Evolutionary conservation across 2,329 filamentous ascomycete species (phyloP).

Genomic region (Parafenestella ontariensis): DNA sequence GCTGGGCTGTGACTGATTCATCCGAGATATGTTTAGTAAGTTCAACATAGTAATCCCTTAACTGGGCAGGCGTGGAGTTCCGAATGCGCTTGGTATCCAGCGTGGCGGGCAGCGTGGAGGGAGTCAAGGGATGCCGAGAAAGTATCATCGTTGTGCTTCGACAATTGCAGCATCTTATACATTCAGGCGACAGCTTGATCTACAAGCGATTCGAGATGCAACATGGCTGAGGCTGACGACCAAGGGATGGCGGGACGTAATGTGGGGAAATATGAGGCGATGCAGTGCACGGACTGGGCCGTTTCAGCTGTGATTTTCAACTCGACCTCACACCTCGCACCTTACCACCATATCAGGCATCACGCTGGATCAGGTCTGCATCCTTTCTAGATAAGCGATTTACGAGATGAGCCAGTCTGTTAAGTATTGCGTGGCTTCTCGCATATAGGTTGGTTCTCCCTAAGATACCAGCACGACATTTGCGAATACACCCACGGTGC

Average conservation of each 20-base stretch:
- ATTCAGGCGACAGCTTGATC: not conserved
- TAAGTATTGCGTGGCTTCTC: too few relatives aligned
- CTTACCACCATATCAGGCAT: not conserved
- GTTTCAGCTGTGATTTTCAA: not conserved
- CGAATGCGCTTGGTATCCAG: slow-evolving; percentile 15
- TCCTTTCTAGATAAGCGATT: too few relatives aligned
- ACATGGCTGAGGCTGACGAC: not conserved
- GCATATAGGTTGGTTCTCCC: too few relatives aligned
- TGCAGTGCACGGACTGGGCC: not conserved
- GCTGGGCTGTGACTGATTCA: slow-evolving; percentile 8
- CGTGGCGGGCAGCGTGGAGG: not conserved
- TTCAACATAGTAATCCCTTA: slow-evolving; percentile 13
- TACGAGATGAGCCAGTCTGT: too few relatives aligned
- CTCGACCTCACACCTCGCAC: too few relatives aligned
- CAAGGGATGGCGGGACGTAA: not conserved
- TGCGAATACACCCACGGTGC: too few relatives aligned
- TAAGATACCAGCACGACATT: too few relatives aligned
- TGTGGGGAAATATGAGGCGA: not conserved
- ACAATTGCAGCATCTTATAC: not conserved
- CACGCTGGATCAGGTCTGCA: not conserved
- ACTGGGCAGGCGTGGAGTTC: slow-evolving; percentile 2
- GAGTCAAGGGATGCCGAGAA: not conserved
- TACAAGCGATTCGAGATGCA: not conserved
- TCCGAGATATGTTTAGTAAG: not conserved
- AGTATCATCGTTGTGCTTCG: not conserved